These are phyloP conservation scores for Oxytropis ochrocephala DNA, from an alignment of 306 rosid genomes.

Conservation along the genomic window DNA sequence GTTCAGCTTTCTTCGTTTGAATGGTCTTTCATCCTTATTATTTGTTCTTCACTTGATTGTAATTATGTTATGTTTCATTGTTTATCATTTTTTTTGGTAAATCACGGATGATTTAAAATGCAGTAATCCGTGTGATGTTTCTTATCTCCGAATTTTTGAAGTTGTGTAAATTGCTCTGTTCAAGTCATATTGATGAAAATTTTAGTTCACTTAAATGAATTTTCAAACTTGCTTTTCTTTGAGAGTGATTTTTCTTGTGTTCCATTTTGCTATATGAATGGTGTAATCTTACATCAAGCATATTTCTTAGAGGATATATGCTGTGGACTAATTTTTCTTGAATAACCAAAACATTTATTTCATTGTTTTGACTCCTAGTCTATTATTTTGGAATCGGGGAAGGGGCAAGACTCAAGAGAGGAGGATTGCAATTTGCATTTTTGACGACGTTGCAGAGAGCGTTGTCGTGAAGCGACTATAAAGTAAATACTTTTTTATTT, in stretches of 20 bases:
- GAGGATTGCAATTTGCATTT: constrained; percentile 96
- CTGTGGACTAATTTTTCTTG: background rate
- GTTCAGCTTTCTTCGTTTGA: background rate
- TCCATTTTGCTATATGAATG: constrained; percentile 10
- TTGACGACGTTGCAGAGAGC: constrained; percentile 98
- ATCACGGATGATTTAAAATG: background rate
- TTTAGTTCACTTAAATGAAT: background rate
- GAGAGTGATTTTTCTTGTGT: background rate
- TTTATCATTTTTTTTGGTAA: background rate
- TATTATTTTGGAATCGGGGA: constrained; percentile 48
- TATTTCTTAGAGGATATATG: background rate
- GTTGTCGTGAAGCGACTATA: constrained; percentile 90
- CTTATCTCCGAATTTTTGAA: background rate
- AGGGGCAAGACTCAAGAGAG: constrained; percentile 94
- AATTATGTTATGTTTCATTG: background rate
- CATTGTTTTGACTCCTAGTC: background rate
- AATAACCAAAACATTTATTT: background rate
- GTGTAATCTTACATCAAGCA: background rate
- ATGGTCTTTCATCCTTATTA: background rate
- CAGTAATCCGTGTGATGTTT: background rate
- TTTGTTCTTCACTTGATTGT: background rate
- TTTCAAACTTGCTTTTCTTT: background rate
- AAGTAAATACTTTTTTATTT: constrained; percentile 47
- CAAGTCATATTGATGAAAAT: background rate
- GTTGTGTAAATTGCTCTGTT: background rate